Evolutionary conservation across 2,329 filamentous ascomycete genomes (phyloP).

Genomic region (Cytospora chrysosperma): DNA sequence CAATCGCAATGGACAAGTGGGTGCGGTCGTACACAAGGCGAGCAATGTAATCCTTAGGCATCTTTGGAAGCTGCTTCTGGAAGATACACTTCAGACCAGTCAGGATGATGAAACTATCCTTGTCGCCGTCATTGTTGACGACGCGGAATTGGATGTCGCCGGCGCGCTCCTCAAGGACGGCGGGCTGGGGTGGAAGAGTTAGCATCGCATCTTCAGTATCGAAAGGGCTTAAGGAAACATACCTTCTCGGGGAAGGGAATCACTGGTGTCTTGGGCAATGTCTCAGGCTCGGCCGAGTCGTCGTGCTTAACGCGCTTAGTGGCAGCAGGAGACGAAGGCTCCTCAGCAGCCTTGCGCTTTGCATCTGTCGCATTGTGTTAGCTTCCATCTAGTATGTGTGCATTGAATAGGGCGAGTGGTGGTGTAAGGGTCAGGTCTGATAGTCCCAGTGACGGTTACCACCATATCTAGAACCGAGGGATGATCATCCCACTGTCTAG

Average conservation of each 20-base stretch:
- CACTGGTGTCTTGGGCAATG: slow-evolving; percentile 55
- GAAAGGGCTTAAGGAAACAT: slow-evolving; percentile 25
- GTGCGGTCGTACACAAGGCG: slow-evolving; percentile 96
- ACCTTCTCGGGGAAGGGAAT: slow-evolving; percentile 91
- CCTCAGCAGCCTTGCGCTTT: slow-evolving; percentile 73
- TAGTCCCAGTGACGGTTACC: background rate
- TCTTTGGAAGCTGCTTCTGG: slow-evolving; percentile 96
- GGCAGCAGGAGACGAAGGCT: slow-evolving; percentile 59
- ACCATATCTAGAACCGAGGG: background rate
- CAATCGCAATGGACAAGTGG: slow-evolving; percentile 93
- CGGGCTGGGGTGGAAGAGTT: slow-evolving; percentile 56
- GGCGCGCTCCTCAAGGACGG: slow-evolving; percentile 88
- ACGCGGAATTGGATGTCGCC: slow-evolving; percentile 96
- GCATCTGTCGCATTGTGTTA: slow-evolving; percentile 38
- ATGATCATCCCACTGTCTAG: too few relatives aligned
- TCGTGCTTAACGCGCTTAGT: slow-evolving; percentile 64
- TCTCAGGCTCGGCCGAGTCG: slow-evolving; percentile 46
- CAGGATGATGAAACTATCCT: slow-evolving; percentile 88
- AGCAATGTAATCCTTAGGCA: slow-evolving; percentile 99
- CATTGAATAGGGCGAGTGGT: background rate
- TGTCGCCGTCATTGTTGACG: slow-evolving; percentile 90
- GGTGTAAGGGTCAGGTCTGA: background rate
- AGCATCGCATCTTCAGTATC: slow-evolving; percentile 10
- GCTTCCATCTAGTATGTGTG: background rate
- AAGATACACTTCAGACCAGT: slow-evolving; percentile 97